A percentile compares a stretch with the other conserved stretches of the same genome.
Evolutionary conservation across 176 grass and related monocot genomes (phyloP).

Genomic region (Triticum dicoccoides): DNA sequence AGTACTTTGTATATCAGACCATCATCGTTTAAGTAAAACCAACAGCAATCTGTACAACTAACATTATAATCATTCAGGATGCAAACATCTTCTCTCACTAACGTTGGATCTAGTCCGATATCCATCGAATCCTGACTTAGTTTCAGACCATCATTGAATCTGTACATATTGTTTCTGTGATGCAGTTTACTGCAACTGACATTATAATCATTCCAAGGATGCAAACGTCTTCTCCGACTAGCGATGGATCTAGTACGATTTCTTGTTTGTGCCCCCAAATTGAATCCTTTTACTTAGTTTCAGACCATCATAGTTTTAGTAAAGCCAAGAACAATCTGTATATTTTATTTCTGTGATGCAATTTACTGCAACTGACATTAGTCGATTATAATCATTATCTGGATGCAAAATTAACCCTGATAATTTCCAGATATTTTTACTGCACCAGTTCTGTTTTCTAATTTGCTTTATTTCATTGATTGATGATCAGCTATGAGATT

Average conservation of each 20-base stretch:
- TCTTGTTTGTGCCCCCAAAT: not conserved
- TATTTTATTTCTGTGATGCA: not conserved
- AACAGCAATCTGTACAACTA: not conserved
- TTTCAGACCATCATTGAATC: not conserved
- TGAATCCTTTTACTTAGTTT: not conserved
- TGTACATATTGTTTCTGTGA: not conserved
- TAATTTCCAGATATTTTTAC: not conserved
- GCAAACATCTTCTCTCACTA: not conserved
- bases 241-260: not conserved
- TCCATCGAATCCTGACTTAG: not conserved
- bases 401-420: not conserved
- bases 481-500: slow-evolving; percentile 56
- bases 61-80: not conserved
- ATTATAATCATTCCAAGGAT: not conserved
- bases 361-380: not conserved
- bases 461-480: not conserved
- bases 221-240: not conserved
- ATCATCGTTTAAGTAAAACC: not conserved
- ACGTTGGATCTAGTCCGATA: not conserved
- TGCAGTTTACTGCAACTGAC: not conserved
- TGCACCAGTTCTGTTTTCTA: not conserved
- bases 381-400: not conserved
- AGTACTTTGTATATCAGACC: not conserved
- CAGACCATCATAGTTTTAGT: not conserved
- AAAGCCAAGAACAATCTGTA: not conserved